These are phyloP conservation scores for Cutaneotrichosporon sp. DNA, from an alignment of 1,284 basidiomycete genomes.

Conservation along the genomic window DNA sequence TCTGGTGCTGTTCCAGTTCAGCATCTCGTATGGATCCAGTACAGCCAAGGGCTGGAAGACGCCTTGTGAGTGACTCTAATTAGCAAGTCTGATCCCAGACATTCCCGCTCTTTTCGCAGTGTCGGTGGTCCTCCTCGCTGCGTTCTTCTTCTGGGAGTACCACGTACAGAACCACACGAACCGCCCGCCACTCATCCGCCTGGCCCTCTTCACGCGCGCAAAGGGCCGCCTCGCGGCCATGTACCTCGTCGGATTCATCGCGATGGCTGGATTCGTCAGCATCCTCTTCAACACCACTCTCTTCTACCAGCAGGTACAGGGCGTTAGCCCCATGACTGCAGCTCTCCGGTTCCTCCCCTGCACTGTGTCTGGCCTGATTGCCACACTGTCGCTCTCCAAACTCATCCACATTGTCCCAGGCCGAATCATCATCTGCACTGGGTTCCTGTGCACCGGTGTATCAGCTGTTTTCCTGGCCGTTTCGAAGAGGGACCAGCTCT, in stretches of 20 bases:
- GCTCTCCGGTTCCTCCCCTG: conserved; percentile 73
- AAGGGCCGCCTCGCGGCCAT: conserved; percentile 63
- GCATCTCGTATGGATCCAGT: conserved; percentile 67
- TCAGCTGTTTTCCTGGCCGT: conserved; percentile 71
- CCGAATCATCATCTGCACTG: conserved; percentile 57
- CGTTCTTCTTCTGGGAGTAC: conserved; percentile 67
- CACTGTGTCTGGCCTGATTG: conserved; percentile 64
- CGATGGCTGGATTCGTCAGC: conserved; percentile 61
- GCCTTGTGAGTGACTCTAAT: conserved; percentile 58
- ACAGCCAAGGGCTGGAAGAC: conserved; percentile 67
- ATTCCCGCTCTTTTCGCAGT: conserved; percentile 59
- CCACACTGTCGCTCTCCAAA: conserved; percentile 56
- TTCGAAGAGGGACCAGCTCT: conserved; percentile 54
- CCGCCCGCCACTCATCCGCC: conserved; percentile 63
- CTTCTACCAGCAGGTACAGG: conserved; percentile 26
- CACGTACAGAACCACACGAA: conserved; percentile 55
- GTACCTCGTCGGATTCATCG: conserved; percentile 64
- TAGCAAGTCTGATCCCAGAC: conserved; percentile 22
- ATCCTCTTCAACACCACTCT: conserved; percentile 18
- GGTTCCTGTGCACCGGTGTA: conserved; percentile 58
- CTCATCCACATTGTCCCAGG: conserved; percentile 16
- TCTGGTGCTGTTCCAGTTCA: conserved; percentile 64
- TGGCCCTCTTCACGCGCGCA: conserved; percentile 63
- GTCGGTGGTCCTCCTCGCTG: conserved; percentile 62
- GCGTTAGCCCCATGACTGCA: conserved; percentile 56